Evolutionary conservation across 495 filamentous ascomycete genomes (phyloP).

Genomic region (Elasticomyces elasticus): DNA sequence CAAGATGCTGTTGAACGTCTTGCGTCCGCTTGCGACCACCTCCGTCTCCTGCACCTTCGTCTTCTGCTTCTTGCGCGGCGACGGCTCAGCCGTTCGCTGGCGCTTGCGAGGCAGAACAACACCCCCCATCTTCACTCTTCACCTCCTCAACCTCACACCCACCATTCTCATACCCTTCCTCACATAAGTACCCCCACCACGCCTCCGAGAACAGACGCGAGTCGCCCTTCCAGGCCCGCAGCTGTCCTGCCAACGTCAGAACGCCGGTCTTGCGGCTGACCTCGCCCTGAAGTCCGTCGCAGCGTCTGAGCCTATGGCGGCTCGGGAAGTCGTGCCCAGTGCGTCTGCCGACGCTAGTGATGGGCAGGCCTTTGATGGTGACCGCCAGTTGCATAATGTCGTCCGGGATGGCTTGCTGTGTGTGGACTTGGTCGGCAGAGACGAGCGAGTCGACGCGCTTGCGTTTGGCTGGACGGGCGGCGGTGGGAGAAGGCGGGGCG

Average conservation of each 20-base stretch:
- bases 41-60: too few relatives aligned
- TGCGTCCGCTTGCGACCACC: too few relatives aligned
- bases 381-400: background rate
- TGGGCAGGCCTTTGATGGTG: slow-evolving; percentile 5
- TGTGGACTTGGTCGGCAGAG: background rate
- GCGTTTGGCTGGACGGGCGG: background rate
- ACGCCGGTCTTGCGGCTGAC: slow-evolving; percentile 5
- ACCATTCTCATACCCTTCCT: background rate
- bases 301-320: slow-evolving; percentile 1
- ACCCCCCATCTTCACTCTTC: too few relatives aligned
- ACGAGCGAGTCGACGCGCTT: background rate
- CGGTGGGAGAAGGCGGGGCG: background rate
- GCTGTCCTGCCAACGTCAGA: background rate
- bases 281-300: background rate
- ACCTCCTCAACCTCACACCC: too few relatives aligned
- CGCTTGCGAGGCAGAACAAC: too few relatives aligned
- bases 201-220: background rate
- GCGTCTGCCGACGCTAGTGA: background rate
- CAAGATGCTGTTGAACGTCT: too few relatives aligned
- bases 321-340: background rate
- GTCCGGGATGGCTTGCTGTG: background rate
- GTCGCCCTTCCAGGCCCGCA: background rate
- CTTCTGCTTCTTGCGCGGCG: too few relatives aligned
- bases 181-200: slow-evolving; percentile 3
- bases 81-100: too few relatives aligned